Conservation (phyloP, 805 yeast genomes). For the Nakazawaea molendinolei region DNA sequence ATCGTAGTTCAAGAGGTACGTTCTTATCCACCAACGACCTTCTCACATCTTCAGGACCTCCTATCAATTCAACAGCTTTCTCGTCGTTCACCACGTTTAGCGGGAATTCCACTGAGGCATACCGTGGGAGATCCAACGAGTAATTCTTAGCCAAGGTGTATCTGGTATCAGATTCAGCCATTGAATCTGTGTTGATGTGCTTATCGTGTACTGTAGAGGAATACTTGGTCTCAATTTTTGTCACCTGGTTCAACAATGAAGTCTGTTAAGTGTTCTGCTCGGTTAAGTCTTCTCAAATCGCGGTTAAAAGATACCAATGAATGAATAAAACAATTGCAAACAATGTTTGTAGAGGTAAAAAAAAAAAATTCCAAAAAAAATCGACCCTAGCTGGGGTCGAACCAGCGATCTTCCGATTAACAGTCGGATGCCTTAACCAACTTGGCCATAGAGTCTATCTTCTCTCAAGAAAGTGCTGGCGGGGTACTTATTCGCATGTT, state of each 20-base stretch:
- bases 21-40: slow-evolving; percentile 32
- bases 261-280: no score
- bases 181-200: no score
- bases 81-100: slow-evolving; percentile 55
- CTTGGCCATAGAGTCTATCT: slow-evolving; percentile 15
- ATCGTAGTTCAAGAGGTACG: slow-evolving; percentile 21
- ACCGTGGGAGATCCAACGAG: slow-evolving; percentile 68
- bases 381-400: slow-evolving; percentile 16
- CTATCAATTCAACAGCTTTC: slow-evolving; percentile 63
- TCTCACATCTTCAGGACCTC: slow-evolving; percentile 44
- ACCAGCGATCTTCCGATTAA: slow-evolving; percentile 18
- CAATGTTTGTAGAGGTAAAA: slow-evolving; percentile 1
- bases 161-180: not conserved
- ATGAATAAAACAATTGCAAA: no score
- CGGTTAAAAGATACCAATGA: no score
- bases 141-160: slow-evolving; percentile 39
- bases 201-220: no score
- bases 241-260: no score
- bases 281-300: no score
- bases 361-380: slow-evolving; percentile 3
- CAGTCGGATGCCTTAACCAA: slow-evolving; percentile 18
- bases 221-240: not conserved
- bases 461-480: no score
- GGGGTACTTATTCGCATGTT: no score
- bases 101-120: slow-evolving; percentile 75